phyloP scores from a whole-genome alignment of 1,284 basidiomycete genomes.

The Polyporus tsugae region DNA sequence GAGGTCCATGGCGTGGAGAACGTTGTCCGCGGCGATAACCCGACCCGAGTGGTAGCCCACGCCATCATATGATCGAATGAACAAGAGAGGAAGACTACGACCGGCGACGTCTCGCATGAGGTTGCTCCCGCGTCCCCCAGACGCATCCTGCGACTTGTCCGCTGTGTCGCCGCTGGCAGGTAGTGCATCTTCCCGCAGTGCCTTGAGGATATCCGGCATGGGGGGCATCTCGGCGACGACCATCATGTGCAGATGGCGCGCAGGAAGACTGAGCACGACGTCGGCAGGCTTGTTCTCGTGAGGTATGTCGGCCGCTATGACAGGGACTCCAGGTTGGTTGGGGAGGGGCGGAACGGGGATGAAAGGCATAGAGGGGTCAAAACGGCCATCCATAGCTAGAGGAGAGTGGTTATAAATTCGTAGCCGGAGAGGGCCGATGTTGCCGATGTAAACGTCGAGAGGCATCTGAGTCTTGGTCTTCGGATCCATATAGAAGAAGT shows the following conservation, averaged over 20 bases:
- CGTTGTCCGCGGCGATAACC: constrained; percentile 84
- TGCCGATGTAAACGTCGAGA: constrained; percentile 89
- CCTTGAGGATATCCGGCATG: constrained; percentile 73
- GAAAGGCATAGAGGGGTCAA: constrained; percentile 55
- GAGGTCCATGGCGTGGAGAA: constrained; percentile 73
- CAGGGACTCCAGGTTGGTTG: constrained; percentile 36
- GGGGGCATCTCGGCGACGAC: constrained; percentile 83
- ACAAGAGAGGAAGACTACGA: constrained; percentile 71
- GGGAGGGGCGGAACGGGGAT: constrained; percentile 36
- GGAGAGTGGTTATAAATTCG: constrained; percentile 72
- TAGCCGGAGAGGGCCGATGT: constrained; percentile 82
- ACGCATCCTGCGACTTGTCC: constrained; percentile 31
- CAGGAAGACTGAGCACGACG: constrained; percentile 48
- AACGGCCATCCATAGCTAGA: constrained; percentile 55
- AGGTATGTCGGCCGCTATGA: constrained; percentile 22
- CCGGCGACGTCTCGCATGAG: constrained; percentile 53
- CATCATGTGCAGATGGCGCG: constrained; percentile 60
- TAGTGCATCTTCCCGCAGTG: constrained; percentile 72
- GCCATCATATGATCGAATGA: constrained; percentile 79
- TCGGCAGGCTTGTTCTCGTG: constrained; percentile 13
- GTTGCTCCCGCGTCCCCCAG: constrained; percentile 27
- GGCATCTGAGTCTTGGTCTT: constrained; percentile 70
- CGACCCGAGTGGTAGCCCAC: constrained; percentile 87
- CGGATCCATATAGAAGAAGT: constrained; percentile 82
- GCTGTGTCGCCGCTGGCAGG: constrained; percentile 46